phyloP scores from a whole-genome alignment of 75 land plant genomes.

The Cryptomeria japonica region DNA sequence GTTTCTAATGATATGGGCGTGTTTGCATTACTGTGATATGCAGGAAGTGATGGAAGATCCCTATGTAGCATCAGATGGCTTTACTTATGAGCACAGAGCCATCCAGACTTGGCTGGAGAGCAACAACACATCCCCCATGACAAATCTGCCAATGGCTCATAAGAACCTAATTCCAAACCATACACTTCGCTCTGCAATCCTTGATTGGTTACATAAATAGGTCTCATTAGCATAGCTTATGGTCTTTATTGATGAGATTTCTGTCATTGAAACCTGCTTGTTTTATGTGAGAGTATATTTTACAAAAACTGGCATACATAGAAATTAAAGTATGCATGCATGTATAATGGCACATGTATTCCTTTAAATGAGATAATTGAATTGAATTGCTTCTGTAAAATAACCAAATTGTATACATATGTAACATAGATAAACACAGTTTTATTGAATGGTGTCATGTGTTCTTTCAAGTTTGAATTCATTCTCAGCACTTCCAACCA shows the following conservation, averaged over 20 bases:
- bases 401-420: not conserved
- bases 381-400: not conserved
- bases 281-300: not conserved
- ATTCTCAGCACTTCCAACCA: not conserved
- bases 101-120: slow-evolving; percentile 24
- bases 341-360: not conserved
- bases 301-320: not conserved
- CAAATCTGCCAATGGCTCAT: slow-evolving; percentile 20
- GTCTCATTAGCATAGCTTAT: not conserved
- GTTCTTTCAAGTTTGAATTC: not conserved
- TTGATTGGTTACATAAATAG: slow-evolving; percentile 19
- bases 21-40: slow-evolving; percentile 5
- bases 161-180: slow-evolving; percentile 26
- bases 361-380: not conserved
- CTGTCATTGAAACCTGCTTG: not conserved
- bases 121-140: slow-evolving; percentile 35
- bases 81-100: slow-evolving; percentile 23
- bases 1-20: not conserved
- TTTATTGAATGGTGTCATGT: not conserved
- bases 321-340: not conserved
- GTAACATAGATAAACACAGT: not conserved
- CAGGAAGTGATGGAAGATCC: slow-evolving; percentile 40
- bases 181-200: slow-evolving; percentile 23
- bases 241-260: not conserved
- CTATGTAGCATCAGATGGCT: slow-evolving; percentile 29